Conservation (phyloP, 306 rosid species). For the Hippophae tibetana region DNA sequence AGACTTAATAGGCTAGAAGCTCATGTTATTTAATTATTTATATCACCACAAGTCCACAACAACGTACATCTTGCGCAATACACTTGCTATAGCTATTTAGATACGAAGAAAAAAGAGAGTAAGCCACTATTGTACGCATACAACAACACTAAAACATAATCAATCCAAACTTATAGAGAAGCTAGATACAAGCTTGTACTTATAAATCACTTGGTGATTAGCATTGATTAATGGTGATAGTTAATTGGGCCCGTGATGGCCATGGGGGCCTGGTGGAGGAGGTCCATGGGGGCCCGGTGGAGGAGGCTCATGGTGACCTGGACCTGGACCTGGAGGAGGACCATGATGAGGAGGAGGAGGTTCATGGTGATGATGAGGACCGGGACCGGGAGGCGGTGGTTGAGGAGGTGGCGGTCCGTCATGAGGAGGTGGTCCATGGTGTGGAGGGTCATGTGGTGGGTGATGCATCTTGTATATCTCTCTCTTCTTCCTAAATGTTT, state of each 20-base stretch:
- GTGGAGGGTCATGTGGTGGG: neutral
- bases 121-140: too few species aligned
- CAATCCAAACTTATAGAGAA: too few species aligned
- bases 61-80: too few species aligned
- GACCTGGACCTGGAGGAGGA: conserved; percentile 4
- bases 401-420: neutral
- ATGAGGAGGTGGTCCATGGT: neutral
- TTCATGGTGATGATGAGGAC: conserved; percentile 13
- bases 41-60: too few species aligned
- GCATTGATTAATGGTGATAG: neutral
- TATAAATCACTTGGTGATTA: too few species aligned
- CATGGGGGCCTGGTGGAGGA: conserved; percentile 1
- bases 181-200: too few species aligned
- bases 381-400: conserved; percentile 1
- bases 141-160: too few species aligned
- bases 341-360: conserved; percentile 11
- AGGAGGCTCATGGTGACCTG: neutral
- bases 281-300: neutral
- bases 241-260: neutral
- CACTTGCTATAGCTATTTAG: too few species aligned
- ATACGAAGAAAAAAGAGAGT: too few species aligned
- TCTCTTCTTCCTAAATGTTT: too few species aligned
- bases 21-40: too few species aligned
- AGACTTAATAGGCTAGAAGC: too few species aligned
- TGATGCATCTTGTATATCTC: neutral